phyloP scores from a whole-genome alignment of 805 yeast species.

The Teunomyces atbi region DNA sequence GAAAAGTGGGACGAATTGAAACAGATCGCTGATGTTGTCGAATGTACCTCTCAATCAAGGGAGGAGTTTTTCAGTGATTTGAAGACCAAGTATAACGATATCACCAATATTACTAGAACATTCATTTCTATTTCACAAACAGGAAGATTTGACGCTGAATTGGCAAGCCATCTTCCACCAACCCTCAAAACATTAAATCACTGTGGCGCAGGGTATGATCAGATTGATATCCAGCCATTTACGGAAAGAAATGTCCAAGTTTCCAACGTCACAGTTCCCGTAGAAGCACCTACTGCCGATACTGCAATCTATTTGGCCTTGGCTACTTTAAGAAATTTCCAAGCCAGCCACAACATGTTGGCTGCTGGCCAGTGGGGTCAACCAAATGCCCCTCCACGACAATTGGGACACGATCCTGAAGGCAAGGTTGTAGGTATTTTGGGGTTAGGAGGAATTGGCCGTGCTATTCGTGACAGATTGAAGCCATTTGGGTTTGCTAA shows the following conservation, averaged over 20 bases:
- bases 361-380: constrained; percentile 57
- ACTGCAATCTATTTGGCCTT: constrained; percentile 63
- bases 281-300: constrained; percentile 70
- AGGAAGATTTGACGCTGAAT: constrained; percentile 65
- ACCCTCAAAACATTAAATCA: constrained; percentile 55
- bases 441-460: constrained; percentile 91
- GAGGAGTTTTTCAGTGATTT: constrained; percentile 44
- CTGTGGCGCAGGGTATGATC: constrained; percentile 78
- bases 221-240: constrained; percentile 57
- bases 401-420: constrained; percentile 71
- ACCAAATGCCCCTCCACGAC: constrained; percentile 41
- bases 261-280: constrained; percentile 66
- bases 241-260: constrained; percentile 55
- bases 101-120: constrained; percentile 50
- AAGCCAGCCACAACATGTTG: constrained; percentile 53
- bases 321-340: constrained; percentile 68
- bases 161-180: constrained; percentile 53
- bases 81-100: constrained; percentile 42
- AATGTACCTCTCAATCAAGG: constrained; percentile 33
- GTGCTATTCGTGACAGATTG: constrained; percentile 70
- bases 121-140: constrained; percentile 50
- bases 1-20: constrained; percentile 62
- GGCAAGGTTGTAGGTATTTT: constrained; percentile 76
- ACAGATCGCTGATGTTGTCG: constrained; percentile 39
- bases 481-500: constrained; percentile 74